Percentiles rank a stretch among this genome's conserved stretches.
Evolutionary conservation across 2,329 filamentous ascomycete genomes (phyloP).

Genomic region (Aspergillus versicolor): DNA sequence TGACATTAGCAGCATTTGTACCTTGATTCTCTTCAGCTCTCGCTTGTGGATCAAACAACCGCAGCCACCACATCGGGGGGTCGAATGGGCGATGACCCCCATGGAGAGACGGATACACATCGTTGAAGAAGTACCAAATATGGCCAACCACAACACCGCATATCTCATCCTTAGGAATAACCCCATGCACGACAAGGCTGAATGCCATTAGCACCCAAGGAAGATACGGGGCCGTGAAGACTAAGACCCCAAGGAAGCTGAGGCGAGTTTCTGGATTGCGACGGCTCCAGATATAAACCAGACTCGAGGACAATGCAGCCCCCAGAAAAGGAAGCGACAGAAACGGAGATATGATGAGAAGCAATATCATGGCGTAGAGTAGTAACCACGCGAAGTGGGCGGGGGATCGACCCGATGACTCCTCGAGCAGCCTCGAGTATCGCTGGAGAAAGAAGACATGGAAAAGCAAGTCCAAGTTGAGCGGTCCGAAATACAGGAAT

Average conservation of each 20-base stretch:
- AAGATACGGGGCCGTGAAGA: slow-evolving; percentile 90
- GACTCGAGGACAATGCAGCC: slow-evolving; percentile 84
- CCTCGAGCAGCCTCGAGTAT: slow-evolving; percentile 91
- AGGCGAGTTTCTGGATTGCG: slow-evolving; percentile 89
- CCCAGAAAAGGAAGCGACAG: slow-evolving; percentile 92
- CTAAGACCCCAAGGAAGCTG: slow-evolving; percentile 82
- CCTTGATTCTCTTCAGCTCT: slow-evolving; percentile 14
- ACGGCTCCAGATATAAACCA: slow-evolving; percentile 97
- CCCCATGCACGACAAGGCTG: slow-evolving; percentile 85
- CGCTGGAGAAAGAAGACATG: slow-evolving; percentile 98
- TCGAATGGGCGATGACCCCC: slow-evolving; percentile 81
- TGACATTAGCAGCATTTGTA: slow-evolving; percentile 29
- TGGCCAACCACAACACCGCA: slow-evolving; percentile 94
- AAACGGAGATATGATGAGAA: slow-evolving; percentile 79
- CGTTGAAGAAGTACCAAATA: slow-evolving; percentile 96
- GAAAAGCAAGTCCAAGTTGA: slow-evolving; percentile 91
- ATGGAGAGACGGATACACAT: slow-evolving; percentile 91
- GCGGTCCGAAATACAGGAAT: slow-evolving; percentile 95
- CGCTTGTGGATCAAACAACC: slow-evolving; percentile 64
- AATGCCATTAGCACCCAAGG: slow-evolving; percentile 96
- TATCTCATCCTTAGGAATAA: slow-evolving; percentile 90
- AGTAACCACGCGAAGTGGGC: slow-evolving; percentile 96
- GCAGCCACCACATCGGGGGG: slow-evolving; percentile 85
- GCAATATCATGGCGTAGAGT: slow-evolving; percentile 75
- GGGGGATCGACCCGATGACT: slow-evolving; percentile 85